Evolutionary conservation across 163 green algal species (phyloP), one percentile per base, ranked within the genome.

Genomic region (Coccomyxa subellipsoidea): DNA sequence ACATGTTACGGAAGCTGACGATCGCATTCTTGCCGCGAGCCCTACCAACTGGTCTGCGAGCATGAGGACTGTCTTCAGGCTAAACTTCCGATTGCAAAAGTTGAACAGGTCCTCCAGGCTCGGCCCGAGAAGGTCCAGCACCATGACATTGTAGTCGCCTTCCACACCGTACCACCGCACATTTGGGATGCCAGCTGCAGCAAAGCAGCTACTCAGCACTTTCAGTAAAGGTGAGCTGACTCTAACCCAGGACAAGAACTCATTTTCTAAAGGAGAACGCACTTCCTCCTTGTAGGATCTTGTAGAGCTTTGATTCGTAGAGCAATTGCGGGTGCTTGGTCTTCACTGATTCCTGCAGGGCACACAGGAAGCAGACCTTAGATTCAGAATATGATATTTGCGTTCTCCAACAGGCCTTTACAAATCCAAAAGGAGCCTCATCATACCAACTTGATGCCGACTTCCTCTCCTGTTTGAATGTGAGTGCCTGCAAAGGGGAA

Each of bases 131-230:
- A 99, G 92, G 85, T 99, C 97, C 37, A 99, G 94, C 34, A 99
- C 97, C 96, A 99, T 99, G 54, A 99, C 96, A 86, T 99, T 99
- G 93, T 99, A 99, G 84, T 99, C 97, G 9, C 97, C 97, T 90
- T 99, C 97, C 7, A 98, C 92, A 66, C 97, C 97, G 90, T 98
- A 99, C 97, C 97, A 99, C 39, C 96, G 88, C 77, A 99, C 93
- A 86, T 98, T 99, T 35, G 97, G 97, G 54, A 99, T 98, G 69
- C 97, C 97, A 54, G 94, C 95, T 98, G 93, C 87, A 87, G 32
- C 36, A 31, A 18, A 32, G 34, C 38, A 36, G 79, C 78, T 76
- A 36, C 12, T 37, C 15, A 36, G 34, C 31, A 39, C 69, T 39
- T 34, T 18, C 4, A 76, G 18, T 25, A 36, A 4, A 76, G 54